Evolutionary conservation across 164 flowering plant genomes (phyloP), one percentile per base, ranked within the genome.

Genomic region (Umbilicus rupestris): DNA sequence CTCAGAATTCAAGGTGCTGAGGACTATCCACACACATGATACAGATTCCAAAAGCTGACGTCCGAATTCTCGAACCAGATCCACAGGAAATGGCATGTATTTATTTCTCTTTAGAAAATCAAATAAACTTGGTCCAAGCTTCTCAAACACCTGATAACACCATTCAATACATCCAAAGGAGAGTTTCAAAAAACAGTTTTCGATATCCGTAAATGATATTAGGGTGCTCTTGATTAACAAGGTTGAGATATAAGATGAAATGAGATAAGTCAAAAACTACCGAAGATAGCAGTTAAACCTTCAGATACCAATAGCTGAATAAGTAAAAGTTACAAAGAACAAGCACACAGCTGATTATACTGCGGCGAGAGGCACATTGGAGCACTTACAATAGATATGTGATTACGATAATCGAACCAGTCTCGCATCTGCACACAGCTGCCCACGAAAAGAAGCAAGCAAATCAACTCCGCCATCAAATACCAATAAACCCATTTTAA

Each of bases 61-160:
- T 77, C 90, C 98, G 72, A 92, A 81, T 83, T 89, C 90, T 65
- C 90, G 92, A 78, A 87, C 94, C 81, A 87, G 92, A 75, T 85
- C 98, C 85, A 87, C 78, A 82, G 89, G 97, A 68, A 92, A 85
- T 75, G 92, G 84, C 78, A 74, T 69, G 82, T 86, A 87, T 77
- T 73, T 85, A 81, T 87, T 89, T 86, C 85, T 86, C 83, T 80
- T 79, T 79, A 89, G 84, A 82, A 89, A 84, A 82, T 87, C 98
- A 85, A 81, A 92, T 79, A 92, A 85, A 80, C 98, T 92, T 75
- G 98, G 96, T 76, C 96, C 97, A 87, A 92, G 96, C 98, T 85
- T 92, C 90, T 92, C 96, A 84, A 83, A 92, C 63, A 92, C 96
- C 96, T 92, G 90, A 69, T 79, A 75, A 82, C 71, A 87, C 78